Percentiles rank a stretch among this genome's conserved stretches.
Evolutionary conservation across 1,284 basidiomycete genomes (phyloP).

Genomic region (Fomitopsis pinicola): DNA sequence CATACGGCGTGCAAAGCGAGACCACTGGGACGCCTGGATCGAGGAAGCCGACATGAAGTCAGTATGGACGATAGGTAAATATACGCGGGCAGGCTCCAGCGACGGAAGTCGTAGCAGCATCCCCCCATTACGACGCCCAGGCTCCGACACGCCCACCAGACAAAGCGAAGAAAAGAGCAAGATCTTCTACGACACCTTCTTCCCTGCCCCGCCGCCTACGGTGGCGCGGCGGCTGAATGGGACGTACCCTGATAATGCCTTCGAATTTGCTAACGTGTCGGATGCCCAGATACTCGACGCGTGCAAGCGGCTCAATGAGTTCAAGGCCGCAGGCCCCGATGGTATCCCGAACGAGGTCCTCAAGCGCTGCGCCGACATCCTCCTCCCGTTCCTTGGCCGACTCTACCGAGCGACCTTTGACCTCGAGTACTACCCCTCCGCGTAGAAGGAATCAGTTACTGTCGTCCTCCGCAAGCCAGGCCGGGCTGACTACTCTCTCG

Average conservation of each 20-base stretch:
- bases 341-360: conserved; percentile 20
- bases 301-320: too few relatives aligned
- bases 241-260: too few relatives aligned
- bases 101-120: conserved; percentile 30
- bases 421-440: conserved; percentile 24
- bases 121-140: conserved; percentile 20
- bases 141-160: not conserved
- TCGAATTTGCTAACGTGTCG: too few relatives aligned
- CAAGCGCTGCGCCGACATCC: conserved; percentile 18
- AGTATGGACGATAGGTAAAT: conserved; percentile 6
- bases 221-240: too few relatives aligned
- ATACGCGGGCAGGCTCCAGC: conserved; percentile 18
- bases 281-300: too few relatives aligned
- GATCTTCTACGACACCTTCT: conserved; percentile 13
- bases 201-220: too few relatives aligned
- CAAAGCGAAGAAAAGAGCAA: conserved; percentile 26
- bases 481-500: conserved; percentile 28
- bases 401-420: conserved; percentile 28
- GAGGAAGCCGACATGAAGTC: too few relatives aligned
- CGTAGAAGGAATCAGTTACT: conserved; percentile 30
- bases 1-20: conserved; percentile 26
- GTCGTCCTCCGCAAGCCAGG: conserved; percentile 36
- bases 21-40: conserved; percentile 25
- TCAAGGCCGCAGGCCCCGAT: conserved; percentile 35
- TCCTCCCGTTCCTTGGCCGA: conserved; percentile 22